A percentile compares a stretch with the other conserved stretches of the same genome.
These are phyloP conservation scores for Xylariales sp. DNA, from an alignment of 2,329 filamentous ascomycete genomes.

Conservation along the genomic window DNA sequence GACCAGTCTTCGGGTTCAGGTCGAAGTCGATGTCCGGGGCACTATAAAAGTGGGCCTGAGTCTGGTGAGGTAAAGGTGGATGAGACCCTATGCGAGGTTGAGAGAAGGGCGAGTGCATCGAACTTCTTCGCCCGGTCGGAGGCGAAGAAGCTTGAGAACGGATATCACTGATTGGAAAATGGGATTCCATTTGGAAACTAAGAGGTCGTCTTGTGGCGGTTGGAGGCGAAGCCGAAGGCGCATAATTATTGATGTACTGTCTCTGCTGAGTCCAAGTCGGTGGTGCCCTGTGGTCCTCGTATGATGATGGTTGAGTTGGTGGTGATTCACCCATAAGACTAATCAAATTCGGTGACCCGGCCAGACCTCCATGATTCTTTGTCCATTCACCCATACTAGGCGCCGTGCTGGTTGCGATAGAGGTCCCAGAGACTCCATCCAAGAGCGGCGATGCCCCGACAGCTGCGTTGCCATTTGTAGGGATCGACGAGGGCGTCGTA, in stretches of 20 bases:
- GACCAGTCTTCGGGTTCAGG: constrained; percentile 42
- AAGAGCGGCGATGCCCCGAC: constrained; percentile 22
- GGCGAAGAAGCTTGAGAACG: constrained; percentile 35
- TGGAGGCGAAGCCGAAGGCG: constrained; percentile 27
- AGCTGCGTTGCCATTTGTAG: constrained; percentile 20
- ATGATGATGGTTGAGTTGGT: constrained; percentile 32
- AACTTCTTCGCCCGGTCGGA: constrained; percentile 34
- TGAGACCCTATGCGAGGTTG: constrained; percentile 34
- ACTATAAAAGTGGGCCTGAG: constrained; percentile 64
- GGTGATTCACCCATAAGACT: constrained; percentile 32
- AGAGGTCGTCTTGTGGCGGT: constrained; percentile 30
- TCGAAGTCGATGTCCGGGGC: constrained; percentile 67
- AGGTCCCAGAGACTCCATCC: constrained; percentile 26
- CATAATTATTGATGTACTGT: constrained; percentile 20
- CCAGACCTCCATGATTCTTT: constrained; percentile 23
- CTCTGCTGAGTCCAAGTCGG: constrained; percentile 10
- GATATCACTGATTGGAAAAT: constrained; percentile 32
- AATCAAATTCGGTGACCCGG: constrained; percentile 29
- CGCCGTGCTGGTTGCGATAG: constrained; percentile 26
- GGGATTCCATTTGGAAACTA: constrained; percentile 36
- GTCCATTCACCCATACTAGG: constrained; percentile 29
- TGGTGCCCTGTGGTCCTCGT: constrained; percentile 21
- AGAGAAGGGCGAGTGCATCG: constrained; percentile 47
- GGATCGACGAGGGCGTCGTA: constrained; percentile 24
- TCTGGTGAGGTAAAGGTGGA: constrained; percentile 58